A percentile compares a stretch with the other conserved stretches of the same genome.
Conservation (phyloP, 352 stramenopile genomes). For the Phytophthora pluvialis region DNA sequence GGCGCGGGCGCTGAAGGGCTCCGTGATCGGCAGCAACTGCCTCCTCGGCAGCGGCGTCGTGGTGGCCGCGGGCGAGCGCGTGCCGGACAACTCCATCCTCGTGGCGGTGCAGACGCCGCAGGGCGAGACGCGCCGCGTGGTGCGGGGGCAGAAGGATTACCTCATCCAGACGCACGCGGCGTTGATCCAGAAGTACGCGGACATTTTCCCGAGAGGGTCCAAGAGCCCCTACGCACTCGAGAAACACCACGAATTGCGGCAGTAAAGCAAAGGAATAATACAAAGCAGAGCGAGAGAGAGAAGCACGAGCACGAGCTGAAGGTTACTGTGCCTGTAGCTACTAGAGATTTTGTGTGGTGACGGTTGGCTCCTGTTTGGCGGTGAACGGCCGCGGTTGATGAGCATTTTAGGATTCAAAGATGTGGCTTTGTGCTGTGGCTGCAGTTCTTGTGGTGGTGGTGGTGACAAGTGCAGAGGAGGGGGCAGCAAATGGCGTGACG, state of each 20-base stretch:
- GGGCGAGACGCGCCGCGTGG: constrained; percentile 45
- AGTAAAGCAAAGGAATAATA: constrained; percentile 17
- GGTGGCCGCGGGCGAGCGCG: constrained; percentile 58
- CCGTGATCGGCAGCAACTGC: constrained; percentile 81
- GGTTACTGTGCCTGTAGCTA: neutral
- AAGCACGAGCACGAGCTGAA: too few species aligned
- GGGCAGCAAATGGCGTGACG: neutral
- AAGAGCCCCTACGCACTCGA: constrained; percentile 80
- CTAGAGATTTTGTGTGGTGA: neutral
- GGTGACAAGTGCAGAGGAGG: neutral
- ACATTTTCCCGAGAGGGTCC: constrained; percentile 66
- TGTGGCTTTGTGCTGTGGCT: constrained; percentile 7
- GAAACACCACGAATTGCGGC: constrained; percentile 77
- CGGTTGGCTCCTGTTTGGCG: constrained; percentile 12
- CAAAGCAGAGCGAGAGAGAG: neutral
- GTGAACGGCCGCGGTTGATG: constrained; percentile 28
- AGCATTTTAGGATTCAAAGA: constrained; percentile 19
- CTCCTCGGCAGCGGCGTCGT: constrained; percentile 84
- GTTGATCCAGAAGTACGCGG: constrained; percentile 76
- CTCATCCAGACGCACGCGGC: constrained; percentile 54
- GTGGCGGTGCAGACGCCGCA: constrained; percentile 56
- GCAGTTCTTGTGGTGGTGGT: constrained; percentile 2
- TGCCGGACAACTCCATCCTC: constrained; percentile 80
- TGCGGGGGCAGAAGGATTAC: constrained; percentile 72
- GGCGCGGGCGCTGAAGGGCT: constrained; percentile 48